Base-by-base conservation (phyloP, 2,329 filamentous ascomycete species). In the Septoria linicola region DNA sequence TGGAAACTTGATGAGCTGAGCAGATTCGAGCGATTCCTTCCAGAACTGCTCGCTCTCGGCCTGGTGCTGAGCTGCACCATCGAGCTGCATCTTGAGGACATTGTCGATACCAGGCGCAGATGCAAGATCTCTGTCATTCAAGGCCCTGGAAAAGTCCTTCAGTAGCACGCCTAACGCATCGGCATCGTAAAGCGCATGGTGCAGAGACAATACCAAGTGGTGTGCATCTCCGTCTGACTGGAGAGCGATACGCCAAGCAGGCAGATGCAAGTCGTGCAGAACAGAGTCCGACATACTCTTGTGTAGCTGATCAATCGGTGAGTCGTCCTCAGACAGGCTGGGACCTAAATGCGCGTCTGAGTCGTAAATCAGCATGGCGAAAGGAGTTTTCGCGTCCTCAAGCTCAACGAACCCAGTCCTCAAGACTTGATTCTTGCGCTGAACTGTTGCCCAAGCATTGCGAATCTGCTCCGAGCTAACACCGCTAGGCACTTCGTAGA, bases 111-210 rank as follows among this genome's bases (percentile, higher is more conserved):
- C 57, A n/a, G 62, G 39, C 2, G 63, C 55, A 6, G 54, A 40
- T 1, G 52, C 43, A 1, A 71, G 43, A 1, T 50, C 8, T 2
- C 62, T 53, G 3, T 63, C 67, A 7, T 63, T 53, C 27, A 80
- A 74, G 8, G 68, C 62, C 30, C 59, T 62, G 2, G 69, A 62
- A 10, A 95, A 73, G 59, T 86, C 80, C 0, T 73, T 63, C 1
- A 96, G 69, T 1, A 96, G 76, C 0, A 75, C 63, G 3, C 80
- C 74, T 8, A 96, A 72, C 7, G 89, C 90, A 34, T 82, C 77
- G 0, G 89, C 91, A 71, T 96, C 91, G 59, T 95, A 96, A 0
- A 96, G 73, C 0, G 88, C 87, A 70, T 96, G 91, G 57, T 95
- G 86, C 2, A 89, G 76, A 8, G 76, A 80, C 16, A 84, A 63